Conservation (phyloP, 2,329 filamentous ascomycete species). For the Fusarium pilosicola region DNA sequence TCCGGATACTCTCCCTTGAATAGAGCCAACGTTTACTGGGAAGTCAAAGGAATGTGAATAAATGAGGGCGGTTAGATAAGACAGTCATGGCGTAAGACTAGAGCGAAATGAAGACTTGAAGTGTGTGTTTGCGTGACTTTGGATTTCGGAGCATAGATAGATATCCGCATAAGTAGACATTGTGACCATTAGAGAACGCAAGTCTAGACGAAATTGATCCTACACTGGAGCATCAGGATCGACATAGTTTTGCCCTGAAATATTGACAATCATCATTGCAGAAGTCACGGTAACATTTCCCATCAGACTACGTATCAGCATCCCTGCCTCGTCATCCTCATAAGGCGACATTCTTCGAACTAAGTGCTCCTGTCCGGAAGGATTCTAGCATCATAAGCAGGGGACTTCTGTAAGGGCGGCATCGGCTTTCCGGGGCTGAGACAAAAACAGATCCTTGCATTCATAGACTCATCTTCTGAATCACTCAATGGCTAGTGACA, state of each 20-base stretch:
- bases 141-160: background rate
- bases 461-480: background rate
- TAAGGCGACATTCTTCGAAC: background rate
- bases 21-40: background rate
- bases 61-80: background rate
- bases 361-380: background rate
- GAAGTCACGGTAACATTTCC: background rate
- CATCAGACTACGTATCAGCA: background rate
- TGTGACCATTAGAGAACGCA: background rate
- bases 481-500: background rate
- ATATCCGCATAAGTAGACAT: background rate
- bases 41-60: slow-evolving; percentile 1
- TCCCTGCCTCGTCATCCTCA: background rate
- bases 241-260: background rate
- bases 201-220: background rate
- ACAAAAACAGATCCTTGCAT: background rate
- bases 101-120: background rate
- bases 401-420: background rate
- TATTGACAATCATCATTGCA: background rate
- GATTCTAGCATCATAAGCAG: background rate
- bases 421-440: slow-evolving; percentile 1
- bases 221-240: background rate
- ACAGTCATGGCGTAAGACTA: background rate
- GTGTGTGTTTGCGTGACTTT: background rate
- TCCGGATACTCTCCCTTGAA: background rate